These are phyloP conservation scores for Phoma herbarum DNA, from an alignment of 2,329 filamentous ascomycete species.

Conservation along the genomic window DNA sequence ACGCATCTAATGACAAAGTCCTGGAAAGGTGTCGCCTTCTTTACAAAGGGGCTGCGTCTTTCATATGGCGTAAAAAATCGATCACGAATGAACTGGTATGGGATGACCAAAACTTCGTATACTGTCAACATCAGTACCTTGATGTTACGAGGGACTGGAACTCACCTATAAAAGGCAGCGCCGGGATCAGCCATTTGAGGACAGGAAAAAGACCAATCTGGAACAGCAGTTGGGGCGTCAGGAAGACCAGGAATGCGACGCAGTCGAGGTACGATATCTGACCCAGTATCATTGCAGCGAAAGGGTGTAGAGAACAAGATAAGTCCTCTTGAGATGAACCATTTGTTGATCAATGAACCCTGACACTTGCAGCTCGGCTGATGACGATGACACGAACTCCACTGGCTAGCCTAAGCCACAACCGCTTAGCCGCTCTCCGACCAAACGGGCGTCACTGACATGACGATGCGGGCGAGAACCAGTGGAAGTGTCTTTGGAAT, in stretches of 20 bases:
- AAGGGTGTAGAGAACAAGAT: not conserved
- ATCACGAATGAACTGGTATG: slow-evolving; percentile 66
- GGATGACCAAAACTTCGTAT: slow-evolving; percentile 65
- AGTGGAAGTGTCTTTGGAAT: not conserved
- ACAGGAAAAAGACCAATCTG: slow-evolving; percentile 71
- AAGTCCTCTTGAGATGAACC: not conserved
- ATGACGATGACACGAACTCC: slow-evolving; percentile 25
- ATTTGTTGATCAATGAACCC: slow-evolving; percentile 8
- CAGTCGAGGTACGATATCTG: slow-evolving; percentile 81
- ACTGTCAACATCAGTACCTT: slow-evolving; percentile 43
- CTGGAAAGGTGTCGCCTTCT: slow-evolving; percentile 75
- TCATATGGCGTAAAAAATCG: slow-evolving; percentile 60
- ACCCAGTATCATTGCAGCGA: slow-evolving; percentile 70
- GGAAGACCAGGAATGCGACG: slow-evolving; percentile 73
- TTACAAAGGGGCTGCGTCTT: slow-evolving; percentile 69
- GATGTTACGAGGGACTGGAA: slow-evolving; percentile 4
- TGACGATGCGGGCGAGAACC: not conserved
- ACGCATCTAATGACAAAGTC: slow-evolving; percentile 81
- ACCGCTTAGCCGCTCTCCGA: slow-evolving; percentile 23
- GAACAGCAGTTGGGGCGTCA: slow-evolving; percentile 75
- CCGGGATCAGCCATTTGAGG: slow-evolving; percentile 64
- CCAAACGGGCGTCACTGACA: slow-evolving; percentile 1
- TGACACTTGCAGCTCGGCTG: slow-evolving; percentile 15
- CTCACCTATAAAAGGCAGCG: slow-evolving; percentile 75
- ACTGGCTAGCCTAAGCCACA: slow-evolving; percentile 28